Percentiles rank a stretch among this genome's conserved stretches.
These are phyloP conservation scores for Artemisia tridentata DNA, from an alignment of 129 eudicot genomes.

Conservation along the genomic window DNA sequence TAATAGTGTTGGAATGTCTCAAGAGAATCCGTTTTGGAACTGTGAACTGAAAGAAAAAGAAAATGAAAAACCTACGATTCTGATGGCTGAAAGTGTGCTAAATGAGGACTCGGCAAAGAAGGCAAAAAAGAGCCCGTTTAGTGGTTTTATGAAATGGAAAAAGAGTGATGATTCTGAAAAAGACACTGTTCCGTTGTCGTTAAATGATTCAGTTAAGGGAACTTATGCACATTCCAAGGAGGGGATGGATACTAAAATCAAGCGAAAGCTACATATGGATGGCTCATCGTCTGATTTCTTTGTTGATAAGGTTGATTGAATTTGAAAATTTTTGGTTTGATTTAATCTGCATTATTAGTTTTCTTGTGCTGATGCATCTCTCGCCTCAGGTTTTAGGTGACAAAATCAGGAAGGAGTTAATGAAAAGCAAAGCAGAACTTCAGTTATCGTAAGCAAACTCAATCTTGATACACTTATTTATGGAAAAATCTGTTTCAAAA, in stretches of 20 bases:
- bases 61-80: conserved; percentile 57
- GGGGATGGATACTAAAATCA: conserved; percentile 51
- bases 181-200: conserved; percentile 70
- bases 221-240: conserved; percentile 36
- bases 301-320: conserved; percentile 58
- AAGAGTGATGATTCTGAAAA: conserved; percentile 65
- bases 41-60: conserved; percentile 44
- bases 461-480: conserved; percentile 8
- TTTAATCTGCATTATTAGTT: neutral
- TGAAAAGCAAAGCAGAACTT: conserved; percentile 62
- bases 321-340: neutral
- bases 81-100: conserved; percentile 65
- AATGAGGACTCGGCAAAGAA: conserved; percentile 40
- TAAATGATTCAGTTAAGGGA: conserved; percentile 46
- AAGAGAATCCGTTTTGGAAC: conserved; percentile 90
- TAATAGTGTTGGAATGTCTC: conserved; percentile 45
- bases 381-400: conserved; percentile 60
- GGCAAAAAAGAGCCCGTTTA: conserved; percentile 58
- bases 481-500: no score
- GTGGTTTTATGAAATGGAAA: conserved; percentile 83
- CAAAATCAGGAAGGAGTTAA: conserved; percentile 67
- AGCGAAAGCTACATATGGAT: conserved; percentile 59
- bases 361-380: conserved; percentile 7
- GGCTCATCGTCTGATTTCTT: conserved; percentile 66
- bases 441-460: conserved; percentile 55